Evolutionary conservation across 2,329 filamentous ascomycete genomes (phyloP), one percentile per base, ranked within the genome.

Genomic region (Xylariales sp.): DNA sequence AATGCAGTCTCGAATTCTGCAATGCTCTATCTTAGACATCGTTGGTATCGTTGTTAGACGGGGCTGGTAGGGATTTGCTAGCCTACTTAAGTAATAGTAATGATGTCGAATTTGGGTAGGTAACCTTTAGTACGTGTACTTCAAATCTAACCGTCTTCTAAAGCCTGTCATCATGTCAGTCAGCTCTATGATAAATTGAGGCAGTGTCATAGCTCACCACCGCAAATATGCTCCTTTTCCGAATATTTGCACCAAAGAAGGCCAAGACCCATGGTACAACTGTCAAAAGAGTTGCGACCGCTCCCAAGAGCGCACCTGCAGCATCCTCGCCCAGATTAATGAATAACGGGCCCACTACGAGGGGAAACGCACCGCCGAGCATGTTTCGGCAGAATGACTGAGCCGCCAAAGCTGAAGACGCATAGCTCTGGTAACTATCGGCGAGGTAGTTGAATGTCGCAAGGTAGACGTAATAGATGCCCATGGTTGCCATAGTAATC

Each of bases 401-500:
- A 1, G 89, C 88, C 0, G 90, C 90, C 5, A 95, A 68, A 0
- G 90, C 89, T 1, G 86, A 93, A 28, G 83, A 88, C 0, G 90
- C 88, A 54, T 91, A 95, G 3, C 77, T 72, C 57, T 89, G 84
- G 61, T 95, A 96, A 1, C 83, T 84, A 57, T 96, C 90, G 15
- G 89, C 88, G 2, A 96, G 73, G 53, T 95, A 96, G 59, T 96
- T 96, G 68, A 96, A 95, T 0, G 88, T 86, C 3, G 89, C 84
- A 1, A 96, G 74, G 57, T 94, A 94, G 25, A 96, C 80, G 29
- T 80, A 83, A 60, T 88, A 91, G 49, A 96, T 94, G 20, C 90
- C 84, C 70, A 91, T 86, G 0, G 86, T 91, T 0, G 88, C 82
- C 45, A 88, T 76, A 0, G 73, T 78, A 24, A 95, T 72, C 1